Conservation (phyloP, 805 yeast genomes). For the Maudiozyma pseudohumilis region DNA sequence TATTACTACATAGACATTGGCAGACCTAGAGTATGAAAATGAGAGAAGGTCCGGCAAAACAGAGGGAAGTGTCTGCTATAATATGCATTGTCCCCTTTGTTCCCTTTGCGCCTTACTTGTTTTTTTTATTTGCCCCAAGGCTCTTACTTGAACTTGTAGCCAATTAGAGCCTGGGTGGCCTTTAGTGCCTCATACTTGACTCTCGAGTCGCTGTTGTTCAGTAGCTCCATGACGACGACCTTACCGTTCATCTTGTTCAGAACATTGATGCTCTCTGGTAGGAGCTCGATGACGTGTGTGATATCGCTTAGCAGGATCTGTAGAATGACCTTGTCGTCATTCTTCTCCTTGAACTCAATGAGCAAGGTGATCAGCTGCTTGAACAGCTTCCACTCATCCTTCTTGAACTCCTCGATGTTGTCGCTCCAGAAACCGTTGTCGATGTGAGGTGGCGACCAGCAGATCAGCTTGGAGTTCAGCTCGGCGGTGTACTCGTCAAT, state of each 20-base stretch:
- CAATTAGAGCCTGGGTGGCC: slow-evolving; percentile 89
- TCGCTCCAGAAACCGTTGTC: slow-evolving; percentile 86
- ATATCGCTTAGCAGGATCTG: slow-evolving; percentile 65
- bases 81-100: too few species aligned
- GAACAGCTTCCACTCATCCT: slow-evolving; percentile 63
- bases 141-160: slow-evolving; percentile 50
- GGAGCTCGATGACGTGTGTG: slow-evolving; percentile 47
- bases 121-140: neutral
- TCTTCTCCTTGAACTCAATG: slow-evolving; percentile 25
- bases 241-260: slow-evolving; percentile 54
- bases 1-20: too few species aligned
- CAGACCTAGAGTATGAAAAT: too few species aligned
- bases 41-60: too few species aligned
- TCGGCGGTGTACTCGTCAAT: slow-evolving; percentile 88
- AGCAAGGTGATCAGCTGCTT: slow-evolving; percentile 50
- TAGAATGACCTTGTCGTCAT: slow-evolving; percentile 29
- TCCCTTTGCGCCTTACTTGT: neutral
- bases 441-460: slow-evolving; percentile 89
- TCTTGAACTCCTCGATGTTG: slow-evolving; percentile 66
- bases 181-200: slow-evolving; percentile 91
- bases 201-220: slow-evolving; percentile 72
- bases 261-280: slow-evolving; percentile 43
- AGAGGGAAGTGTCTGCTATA: too few species aligned
- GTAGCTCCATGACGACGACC: slow-evolving; percentile 71
- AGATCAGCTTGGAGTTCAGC: slow-evolving; percentile 63